These are phyloP conservation scores for Ophiosphaerella herpotricha DNA, from an alignment of 2,329 filamentous ascomycete genomes.

Conservation along the genomic window DNA sequence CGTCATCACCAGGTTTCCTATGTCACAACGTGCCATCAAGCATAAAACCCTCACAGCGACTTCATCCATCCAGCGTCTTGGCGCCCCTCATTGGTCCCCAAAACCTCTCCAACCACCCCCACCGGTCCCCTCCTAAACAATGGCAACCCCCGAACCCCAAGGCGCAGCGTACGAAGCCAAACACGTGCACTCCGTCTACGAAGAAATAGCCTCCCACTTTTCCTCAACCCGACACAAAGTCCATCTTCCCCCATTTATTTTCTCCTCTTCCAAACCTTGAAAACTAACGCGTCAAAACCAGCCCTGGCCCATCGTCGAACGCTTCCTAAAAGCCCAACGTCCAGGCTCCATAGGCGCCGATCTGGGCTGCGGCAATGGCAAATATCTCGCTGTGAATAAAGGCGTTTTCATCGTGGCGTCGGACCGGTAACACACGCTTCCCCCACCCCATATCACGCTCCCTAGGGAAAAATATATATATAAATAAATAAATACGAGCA, in stretches of 20 bases:
- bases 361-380: conserved; percentile 95
- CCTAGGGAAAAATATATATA: too few relatives aligned
- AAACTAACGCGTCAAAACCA: conserved; percentile 39
- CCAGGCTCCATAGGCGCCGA: conserved; percentile 83
- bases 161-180: conserved; percentile 74
- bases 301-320: conserved; percentile 90
- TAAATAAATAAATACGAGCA: too few relatives aligned
- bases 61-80: conserved; percentile 6
- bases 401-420: conserved; percentile 80
- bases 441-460: too few relatives aligned
- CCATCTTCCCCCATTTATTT: conserved; percentile 19
- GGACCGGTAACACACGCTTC: conserved; percentile 64
- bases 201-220: conserved; percentile 83
- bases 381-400: conserved; percentile 83
- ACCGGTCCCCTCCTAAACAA: conserved; percentile 1
- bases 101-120: not conserved
- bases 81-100: conserved; percentile 14
- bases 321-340: conserved; percentile 69
- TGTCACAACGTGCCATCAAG: too few relatives aligned
- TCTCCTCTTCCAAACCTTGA: conserved; percentile 4
- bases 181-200: conserved; percentile 92
- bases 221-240: conserved; percentile 77
- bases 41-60: not conserved
- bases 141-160: conserved; percentile 24
- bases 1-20: too few relatives aligned